These are phyloP conservation scores for Encephalitozoon hellem DNA, from an alignment of 371 early-diverging fungal genomes.

Conservation along the genomic window DNA sequence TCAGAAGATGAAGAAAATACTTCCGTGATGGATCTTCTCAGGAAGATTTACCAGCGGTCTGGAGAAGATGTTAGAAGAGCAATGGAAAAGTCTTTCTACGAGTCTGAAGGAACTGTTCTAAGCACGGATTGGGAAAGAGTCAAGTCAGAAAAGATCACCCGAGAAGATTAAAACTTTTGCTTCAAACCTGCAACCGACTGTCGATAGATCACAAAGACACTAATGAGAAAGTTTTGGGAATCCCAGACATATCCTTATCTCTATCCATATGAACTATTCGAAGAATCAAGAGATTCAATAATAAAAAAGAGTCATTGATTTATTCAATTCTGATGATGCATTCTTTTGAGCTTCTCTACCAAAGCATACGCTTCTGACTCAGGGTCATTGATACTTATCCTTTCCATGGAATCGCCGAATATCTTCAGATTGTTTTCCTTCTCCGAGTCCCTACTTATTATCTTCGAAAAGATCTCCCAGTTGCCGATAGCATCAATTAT, in stretches of 20 bases:
- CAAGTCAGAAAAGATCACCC: conserved; percentile 68
- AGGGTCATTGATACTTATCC: neutral
- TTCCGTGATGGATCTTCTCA: conserved; percentile 71
- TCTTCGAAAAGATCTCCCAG: neutral
- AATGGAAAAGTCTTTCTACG: conserved; percentile 90
- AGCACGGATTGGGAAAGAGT: conserved; percentile 91
- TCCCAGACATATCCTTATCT: too few species aligned
- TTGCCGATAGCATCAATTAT: neutral
- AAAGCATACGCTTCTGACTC: neutral
- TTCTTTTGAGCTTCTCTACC: neutral
- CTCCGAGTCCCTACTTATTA: neutral
- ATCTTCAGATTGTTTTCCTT: neutral
- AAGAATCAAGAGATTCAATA: neutral
- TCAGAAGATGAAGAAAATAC: conserved; percentile 74
- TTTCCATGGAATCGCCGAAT: neutral
- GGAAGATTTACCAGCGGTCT: conserved; percentile 75
- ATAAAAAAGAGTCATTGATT: neutral
- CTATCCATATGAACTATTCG: neutral
- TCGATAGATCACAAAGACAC: neutral
- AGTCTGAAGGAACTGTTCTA: conserved; percentile 81
- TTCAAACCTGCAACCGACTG: neutral
- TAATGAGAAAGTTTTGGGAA: neutral
- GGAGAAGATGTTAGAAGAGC: conserved; percentile 79
- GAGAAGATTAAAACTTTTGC: neutral
- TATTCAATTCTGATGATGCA: neutral